phyloP scores from a whole-genome alignment of 139 green algal genomes.

The Chlorella sorokiniana region DNA sequence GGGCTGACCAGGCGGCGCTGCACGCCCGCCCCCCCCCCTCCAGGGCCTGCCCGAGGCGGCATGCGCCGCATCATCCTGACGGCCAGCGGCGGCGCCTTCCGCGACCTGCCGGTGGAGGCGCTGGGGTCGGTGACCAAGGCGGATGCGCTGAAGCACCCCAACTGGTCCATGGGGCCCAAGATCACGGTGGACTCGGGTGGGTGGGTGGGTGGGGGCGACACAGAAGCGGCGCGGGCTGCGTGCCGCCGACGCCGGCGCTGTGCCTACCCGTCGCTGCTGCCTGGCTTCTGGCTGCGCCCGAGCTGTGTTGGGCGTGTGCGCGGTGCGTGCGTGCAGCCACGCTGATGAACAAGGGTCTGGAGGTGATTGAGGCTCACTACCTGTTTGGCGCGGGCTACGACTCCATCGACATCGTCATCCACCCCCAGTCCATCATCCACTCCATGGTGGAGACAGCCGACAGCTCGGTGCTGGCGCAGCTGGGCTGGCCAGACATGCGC shows the following conservation, averaged over 20 bases:
- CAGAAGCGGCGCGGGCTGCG: no score
- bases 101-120: conserved; percentile 93
- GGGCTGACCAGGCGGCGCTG: not conserved
- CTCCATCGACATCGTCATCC: conserved; percentile 99
- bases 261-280: not conserved
- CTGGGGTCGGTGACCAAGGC: conserved; percentile 75
- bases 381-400: conserved; percentile 96
- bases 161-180: conserved; percentile 98
- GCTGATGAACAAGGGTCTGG: conserved; percentile 98
- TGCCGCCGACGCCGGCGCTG: not conserved
- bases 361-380: conserved; percentile 99
- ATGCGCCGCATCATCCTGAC: conserved; percentile 98
- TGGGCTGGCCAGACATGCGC: conserved; percentile 99
- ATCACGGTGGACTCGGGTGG: conserved; percentile 94
- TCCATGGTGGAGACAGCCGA: conserved; percentile 99
- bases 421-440: conserved; percentile 99
- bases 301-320: no score
- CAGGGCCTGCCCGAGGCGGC: conserved; percentile 93
- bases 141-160: conserved; percentile 87
- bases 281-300: not conserved
- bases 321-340: conserved; percentile 63
- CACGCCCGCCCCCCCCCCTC: not conserved
- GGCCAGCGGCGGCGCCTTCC: conserved; percentile 96
- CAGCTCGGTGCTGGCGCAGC: conserved; percentile 93
- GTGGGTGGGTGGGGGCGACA: not conserved